Base-by-base conservation (phyloP, 352 stramenopile species). In the Pythium scleroteichum region DNA sequence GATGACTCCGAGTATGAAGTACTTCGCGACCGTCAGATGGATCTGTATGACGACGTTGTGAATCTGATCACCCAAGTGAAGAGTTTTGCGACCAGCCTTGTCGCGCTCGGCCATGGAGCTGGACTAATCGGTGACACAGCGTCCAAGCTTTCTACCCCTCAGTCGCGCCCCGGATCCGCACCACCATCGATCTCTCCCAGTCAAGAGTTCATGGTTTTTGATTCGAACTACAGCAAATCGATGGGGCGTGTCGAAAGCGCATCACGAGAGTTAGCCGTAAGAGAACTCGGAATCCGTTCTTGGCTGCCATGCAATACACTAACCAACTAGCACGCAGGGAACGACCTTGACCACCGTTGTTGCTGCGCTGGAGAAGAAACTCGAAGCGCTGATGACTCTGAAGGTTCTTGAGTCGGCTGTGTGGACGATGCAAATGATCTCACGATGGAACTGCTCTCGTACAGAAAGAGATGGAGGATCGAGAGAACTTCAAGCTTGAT, bases 41-140 rank as follows among this genome's bases (percentile, higher is more conserved):
- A 71, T 3, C 45, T 82, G 26, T 58, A 69, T 22, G 60, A 70
- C 2, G 51, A 71, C 35, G 55, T 79, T 4, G 23, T 58, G 4
- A 47, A 45, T 12, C 49, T 82, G 29, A 52, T 72, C 29, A 67
- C 53, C 5, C 69, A 79, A 42, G 64, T 75, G 44, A 79, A 79
- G 48, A 82, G 61, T 45, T 82, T 73, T 65, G 70, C 68, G 26
- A 73, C 71, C 13, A 79, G 69, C 33, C 52, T 79, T 8, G 68
- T 82, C 7, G 69, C 69, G 16, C 45, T 77, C n/a, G 69, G 69
- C 7, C 66, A 77, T 47, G 58, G 58, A n/a, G 62, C 66, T 3
- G 59, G 62, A 8, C 61, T 72, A 40, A 77, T 77, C 39, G 62
- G 66, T 14, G 49, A 74, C 26, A 58, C 54, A 40, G 60, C 53